Conservation (phyloP, 148 eudicot genomes). For the Salicornia ramosissima region DNA sequence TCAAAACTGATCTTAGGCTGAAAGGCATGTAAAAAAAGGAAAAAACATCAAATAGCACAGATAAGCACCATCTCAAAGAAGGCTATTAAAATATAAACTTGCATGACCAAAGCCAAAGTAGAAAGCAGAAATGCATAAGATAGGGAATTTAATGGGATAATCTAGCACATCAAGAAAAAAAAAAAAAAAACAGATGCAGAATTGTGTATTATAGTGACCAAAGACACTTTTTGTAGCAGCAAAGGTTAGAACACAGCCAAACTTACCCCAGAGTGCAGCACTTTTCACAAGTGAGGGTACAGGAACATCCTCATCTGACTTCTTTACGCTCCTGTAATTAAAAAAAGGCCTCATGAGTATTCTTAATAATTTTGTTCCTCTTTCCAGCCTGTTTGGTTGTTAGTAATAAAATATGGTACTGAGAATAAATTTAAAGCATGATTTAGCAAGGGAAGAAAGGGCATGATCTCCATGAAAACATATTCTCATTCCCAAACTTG, state of each 20-base stretch:
- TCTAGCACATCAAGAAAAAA: not conserved
- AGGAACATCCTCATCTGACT: conserved; percentile 68
- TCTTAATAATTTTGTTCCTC: no score
- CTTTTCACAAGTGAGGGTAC: conserved; percentile 64
- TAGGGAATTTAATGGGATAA: not conserved
- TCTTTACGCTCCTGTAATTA: conserved; percentile 47
- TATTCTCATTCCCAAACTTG: no score
- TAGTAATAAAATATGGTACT: no score
- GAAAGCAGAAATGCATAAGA: not conserved
- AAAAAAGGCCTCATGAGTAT: not conserved
- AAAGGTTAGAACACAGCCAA: not conserved
- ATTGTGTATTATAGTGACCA: not conserved
- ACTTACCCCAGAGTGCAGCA: conserved; percentile 78
- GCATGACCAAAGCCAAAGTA: not conserved
- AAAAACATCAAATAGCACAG: not conserved
- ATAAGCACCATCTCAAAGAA: not conserved
- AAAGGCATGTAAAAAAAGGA: not conserved
- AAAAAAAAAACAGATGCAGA: not conserved
- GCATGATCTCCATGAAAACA: no score
- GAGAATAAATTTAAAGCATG: no score
- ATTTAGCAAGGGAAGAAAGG: no score
- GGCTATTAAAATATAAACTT: not conserved
- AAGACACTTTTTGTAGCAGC: not conserved
- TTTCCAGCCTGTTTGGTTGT: no score
- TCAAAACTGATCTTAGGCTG: no score